Evolutionary conservation across 2,329 filamentous ascomycete species (phyloP), one percentile per base, ranked within the genome.

Genomic region (Neopestalotiopsis rosae): DNA sequence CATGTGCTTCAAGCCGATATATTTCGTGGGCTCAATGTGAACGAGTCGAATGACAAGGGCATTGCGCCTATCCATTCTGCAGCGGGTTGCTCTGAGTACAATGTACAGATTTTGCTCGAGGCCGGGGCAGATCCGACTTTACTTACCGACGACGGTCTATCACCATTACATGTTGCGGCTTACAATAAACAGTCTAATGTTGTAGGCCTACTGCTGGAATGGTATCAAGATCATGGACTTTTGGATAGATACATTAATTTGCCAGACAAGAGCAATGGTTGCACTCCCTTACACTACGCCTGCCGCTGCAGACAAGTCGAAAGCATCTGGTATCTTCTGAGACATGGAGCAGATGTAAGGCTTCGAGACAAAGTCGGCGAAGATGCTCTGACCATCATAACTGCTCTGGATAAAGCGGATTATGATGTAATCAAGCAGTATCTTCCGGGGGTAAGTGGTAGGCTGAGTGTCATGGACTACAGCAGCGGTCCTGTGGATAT

Each of bases 71-170:
- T 63, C 34, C 34, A 63, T 9, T 28, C 13, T 14, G 61, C 61
- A 42, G 61, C 61, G 30, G 40, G 20, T 38, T 20, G 30, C 6
- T 63, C 61, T 4, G 61, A 63, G 45, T 42, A 14, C 7, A 63
- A 45, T 42, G 61, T 63, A 42, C 30, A 38, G 40, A 63, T 38
- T 4, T 17, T 63, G 20, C 34, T 63, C 4, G 45, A 9, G 28
- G 34, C 61, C 30, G 61, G 61, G 13, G 61, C 61, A 13, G 61
- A 63, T 28, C 61, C 61, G n/a, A 63, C 61, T 28, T n/a, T 40
- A 24, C 13, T 63, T 14, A 63, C 61, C 12, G 45, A 7, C 9
- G 34, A 63, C 24, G 61, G 61, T 28, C 24, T 63, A 42, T 63
- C 61, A 9, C 34, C 61, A 4, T 20, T 63, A 14, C 61, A 63